A percentile compares a stretch with the other conserved stretches of the same genome.
Conservation (phyloP, 1,284 basidiomycete genomes). For the Cystobasidium sp. region DNA sequence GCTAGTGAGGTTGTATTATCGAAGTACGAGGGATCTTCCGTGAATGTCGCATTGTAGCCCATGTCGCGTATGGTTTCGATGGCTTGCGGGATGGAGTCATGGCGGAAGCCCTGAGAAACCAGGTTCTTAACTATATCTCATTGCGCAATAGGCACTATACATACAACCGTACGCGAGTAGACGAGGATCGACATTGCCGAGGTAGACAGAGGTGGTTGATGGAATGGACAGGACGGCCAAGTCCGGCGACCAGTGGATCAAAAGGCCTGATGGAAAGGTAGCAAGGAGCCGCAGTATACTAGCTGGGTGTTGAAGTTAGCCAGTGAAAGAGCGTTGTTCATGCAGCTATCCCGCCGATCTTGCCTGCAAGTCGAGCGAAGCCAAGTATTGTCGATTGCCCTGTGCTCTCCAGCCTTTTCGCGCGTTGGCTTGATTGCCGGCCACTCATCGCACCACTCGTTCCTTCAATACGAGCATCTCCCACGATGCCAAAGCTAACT, state of each 20-base stretch:
- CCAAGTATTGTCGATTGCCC: no score
- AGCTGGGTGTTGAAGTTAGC: no score
- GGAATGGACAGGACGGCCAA: no score
- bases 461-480: not conserved
- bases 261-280: no score
- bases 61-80: constrained; percentile 14
- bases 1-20: constrained; percentile 24
- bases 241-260: no score
- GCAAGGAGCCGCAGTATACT: no score
- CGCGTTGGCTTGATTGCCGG: no score
- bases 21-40: constrained; percentile 41
- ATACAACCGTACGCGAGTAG: constrained; percentile 26
- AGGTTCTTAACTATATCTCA: not conserved
- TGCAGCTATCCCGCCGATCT: no score
- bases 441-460: no score
- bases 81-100: constrained; percentile 42
- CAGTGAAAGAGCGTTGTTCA: no score
- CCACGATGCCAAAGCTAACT: not conserved
- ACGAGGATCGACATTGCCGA: constrained; percentile 32
- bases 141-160: not conserved
- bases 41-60: constrained; percentile 41
- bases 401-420: no score
- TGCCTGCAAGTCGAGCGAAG: no score
- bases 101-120: constrained; percentile 28
- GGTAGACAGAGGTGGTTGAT: not conserved